Percentiles rank a stretch among this genome's conserved stretches.
Evolutionary conservation across 2,329 filamentous ascomycete genomes (phyloP).

Genomic region (Pseudocercospora pini-densiflorae): DNA sequence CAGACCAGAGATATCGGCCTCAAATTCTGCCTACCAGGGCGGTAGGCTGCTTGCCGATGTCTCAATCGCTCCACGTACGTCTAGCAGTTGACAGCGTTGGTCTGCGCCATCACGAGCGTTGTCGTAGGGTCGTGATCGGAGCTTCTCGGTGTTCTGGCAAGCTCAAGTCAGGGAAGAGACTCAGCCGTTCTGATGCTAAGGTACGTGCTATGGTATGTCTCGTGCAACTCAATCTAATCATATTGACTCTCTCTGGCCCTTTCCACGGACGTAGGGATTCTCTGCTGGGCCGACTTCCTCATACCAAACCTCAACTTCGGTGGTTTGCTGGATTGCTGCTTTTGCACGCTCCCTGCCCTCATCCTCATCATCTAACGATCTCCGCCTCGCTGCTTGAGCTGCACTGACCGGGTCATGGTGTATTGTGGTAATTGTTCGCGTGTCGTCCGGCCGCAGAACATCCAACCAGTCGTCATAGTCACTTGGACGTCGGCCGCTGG

Average conservation of each 20-base stretch:
- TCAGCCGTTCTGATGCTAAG: background rate
- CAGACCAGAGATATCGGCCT: background rate
- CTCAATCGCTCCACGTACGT: too few species aligned
- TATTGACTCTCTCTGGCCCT: background rate
- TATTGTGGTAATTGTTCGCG: slow-evolving; percentile 21
- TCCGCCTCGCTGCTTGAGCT: background rate
- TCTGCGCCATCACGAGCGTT: too few species aligned
- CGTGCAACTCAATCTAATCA: background rate
- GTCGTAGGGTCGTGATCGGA: too few species aligned
- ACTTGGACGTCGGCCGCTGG: background rate
- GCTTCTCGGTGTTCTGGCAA: background rate
- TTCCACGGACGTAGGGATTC: background rate
- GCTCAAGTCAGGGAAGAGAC: background rate
- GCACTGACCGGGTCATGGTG: slow-evolving; percentile 20
- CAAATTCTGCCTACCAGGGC: background rate
- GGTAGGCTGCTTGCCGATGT: too few species aligned
- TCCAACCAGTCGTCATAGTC: slow-evolving; percentile 14
- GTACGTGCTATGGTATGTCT: background rate
- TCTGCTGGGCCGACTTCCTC: slow-evolving; percentile 11
- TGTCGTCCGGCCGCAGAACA: slow-evolving; percentile 18
- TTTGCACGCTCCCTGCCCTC: background rate
- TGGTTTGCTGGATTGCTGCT: slow-evolving; percentile 20
- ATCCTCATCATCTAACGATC: background rate
- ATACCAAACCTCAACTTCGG: slow-evolving; percentile 17
- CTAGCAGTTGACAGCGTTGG: too few species aligned